Evolutionary conservation across 2,329 filamentous ascomycete genomes (phyloP).

Genomic region (Curvularia verruculosa): DNA sequence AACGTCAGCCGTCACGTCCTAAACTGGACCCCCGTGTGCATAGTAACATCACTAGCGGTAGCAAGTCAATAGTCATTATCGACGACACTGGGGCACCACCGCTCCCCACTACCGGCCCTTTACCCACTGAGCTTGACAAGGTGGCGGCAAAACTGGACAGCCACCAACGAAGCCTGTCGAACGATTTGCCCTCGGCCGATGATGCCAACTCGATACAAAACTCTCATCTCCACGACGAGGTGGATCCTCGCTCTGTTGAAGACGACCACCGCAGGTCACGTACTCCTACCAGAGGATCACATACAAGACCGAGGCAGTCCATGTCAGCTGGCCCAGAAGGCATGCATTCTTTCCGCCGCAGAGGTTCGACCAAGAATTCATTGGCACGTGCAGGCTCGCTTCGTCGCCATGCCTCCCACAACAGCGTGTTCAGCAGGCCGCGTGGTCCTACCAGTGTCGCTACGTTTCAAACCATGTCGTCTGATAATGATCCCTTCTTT

Average conservation of each 20-base stretch:
- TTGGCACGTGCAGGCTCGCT: constrained; percentile 50
- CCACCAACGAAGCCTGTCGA: constrained; percentile 24
- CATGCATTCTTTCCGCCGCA: constrained; percentile 46
- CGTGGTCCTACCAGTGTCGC: constrained; percentile 66
- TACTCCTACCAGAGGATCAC: constrained; percentile 24
- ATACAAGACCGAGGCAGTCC: constrained; percentile 32
- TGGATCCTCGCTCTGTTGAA: constrained; percentile 13
- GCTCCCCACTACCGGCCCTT: constrained; percentile 58
- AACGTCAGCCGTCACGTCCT: constrained; percentile 12
- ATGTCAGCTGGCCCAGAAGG: constrained; percentile 40
- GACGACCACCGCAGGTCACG: constrained; percentile 30
- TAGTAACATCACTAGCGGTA: constrained; percentile 74
- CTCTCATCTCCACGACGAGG: constrained; percentile 30
- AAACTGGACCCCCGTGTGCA: constrained; percentile 48
- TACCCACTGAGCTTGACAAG: constrained; percentile 35
- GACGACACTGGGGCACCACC: constrained; percentile 68
- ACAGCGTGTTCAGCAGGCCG: constrained; percentile 60
- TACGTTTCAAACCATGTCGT: constrained; percentile 54
- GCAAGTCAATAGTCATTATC: constrained; percentile 88
- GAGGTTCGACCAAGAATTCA: constrained; percentile 39
- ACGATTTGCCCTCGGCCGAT: constrained; percentile 25
- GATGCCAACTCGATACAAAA: constrained; percentile 20
- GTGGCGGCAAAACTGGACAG: not conserved
- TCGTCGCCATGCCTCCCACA: constrained; percentile 65
- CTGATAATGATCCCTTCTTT: constrained; percentile 49